Evolutionary conservation across 139 green algal species (phyloP), one percentile per base, ranked within the genome.

Genomic region (Chlamydomonas urium): DNA sequence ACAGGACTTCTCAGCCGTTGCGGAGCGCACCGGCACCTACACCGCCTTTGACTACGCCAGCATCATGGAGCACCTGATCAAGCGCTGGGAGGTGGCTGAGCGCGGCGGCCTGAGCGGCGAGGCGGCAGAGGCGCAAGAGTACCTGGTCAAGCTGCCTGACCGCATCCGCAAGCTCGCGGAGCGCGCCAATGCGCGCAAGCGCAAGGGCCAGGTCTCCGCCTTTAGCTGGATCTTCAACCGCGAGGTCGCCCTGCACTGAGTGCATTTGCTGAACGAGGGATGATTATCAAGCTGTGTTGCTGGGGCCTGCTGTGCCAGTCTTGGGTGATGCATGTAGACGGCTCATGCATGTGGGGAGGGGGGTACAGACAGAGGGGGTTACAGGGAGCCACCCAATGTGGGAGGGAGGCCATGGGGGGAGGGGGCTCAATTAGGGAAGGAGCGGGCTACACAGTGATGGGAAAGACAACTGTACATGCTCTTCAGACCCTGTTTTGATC

Each of bases 171-270:
- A 93, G 83, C 78, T 98, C 33, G 79, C 81, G 4, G 93, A 97
- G 80, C 79, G 88, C 24, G 77, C 88, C 0, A 38, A 71, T 5
- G 86, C 82, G 3, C 86, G 87, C 73, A 90, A 88, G 79, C 74
- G 77, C 66, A 96, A 95, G 85, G 74, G 42, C 14, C 5, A 50
- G 2, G 47, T 77, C 3, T 75, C 82, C 5, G 63, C 81, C 36
- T 97, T 98, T 78, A 90, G 79, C 67, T 98, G 94, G 94, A 86
- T 98, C 58, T 97, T 92, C 80, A 84, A 97, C 86, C 82, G 91
- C 8, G 53, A 86, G 53, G 81, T 97, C 26, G 5, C 73, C 34
- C 71, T 96, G 63, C 47, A 63, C 26, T 77, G 38, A 65, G 31
- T 8, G 17, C n/a, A n/a, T n/a, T n/a, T n/a, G n/a, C n/a, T n/a